Evolutionary conservation across 306 rosid species (phyloP).

Genomic region (Rosa multiflora): DNA sequence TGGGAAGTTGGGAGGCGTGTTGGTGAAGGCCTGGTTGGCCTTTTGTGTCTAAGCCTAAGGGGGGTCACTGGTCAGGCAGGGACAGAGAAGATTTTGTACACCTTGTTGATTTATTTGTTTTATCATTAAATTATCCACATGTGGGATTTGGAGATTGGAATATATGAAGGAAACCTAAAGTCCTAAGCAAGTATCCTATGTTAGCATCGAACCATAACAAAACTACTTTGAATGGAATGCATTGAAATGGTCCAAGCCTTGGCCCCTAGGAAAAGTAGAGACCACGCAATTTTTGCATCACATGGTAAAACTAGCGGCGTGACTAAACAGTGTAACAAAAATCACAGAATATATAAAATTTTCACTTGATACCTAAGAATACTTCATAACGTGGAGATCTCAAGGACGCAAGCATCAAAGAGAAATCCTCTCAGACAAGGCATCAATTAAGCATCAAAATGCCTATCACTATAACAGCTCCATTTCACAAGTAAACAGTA

Average conservation of each 20-base stretch:
- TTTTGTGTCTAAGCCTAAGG: background rate
- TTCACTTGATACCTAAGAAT: background rate
- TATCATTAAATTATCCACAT: background rate
- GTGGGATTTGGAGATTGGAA: background rate
- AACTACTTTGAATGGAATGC: background rate
- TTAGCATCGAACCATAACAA: too few relatives aligned
- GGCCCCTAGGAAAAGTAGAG: background rate
- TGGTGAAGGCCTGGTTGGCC: background rate
- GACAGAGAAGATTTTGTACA: background rate
- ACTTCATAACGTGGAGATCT: slow-evolving; percentile 13
- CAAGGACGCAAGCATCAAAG: slow-evolving; percentile 13
- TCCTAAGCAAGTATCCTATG: background rate
- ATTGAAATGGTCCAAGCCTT: slow-evolving; percentile 6
- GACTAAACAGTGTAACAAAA: background rate
- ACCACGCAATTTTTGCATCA: background rate
- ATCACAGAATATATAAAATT: background rate
- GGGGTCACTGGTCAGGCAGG: background rate
- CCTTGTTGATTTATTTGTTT: background rate
- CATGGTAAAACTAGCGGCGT: background rate
- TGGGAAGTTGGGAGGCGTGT: slow-evolving; percentile 5
- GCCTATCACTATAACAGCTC: background rate
- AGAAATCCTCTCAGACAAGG: slow-evolving; percentile 9
- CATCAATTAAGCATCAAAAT: background rate
- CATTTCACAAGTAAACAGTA: background rate
- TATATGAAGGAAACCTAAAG: background rate